Percentiles rank a stretch among this genome's conserved stretches.
These are phyloP conservation scores for Oryza officinalis DNA, from an alignment of 176 grass and related monocot genomes.

Conservation along the genomic window DNA sequence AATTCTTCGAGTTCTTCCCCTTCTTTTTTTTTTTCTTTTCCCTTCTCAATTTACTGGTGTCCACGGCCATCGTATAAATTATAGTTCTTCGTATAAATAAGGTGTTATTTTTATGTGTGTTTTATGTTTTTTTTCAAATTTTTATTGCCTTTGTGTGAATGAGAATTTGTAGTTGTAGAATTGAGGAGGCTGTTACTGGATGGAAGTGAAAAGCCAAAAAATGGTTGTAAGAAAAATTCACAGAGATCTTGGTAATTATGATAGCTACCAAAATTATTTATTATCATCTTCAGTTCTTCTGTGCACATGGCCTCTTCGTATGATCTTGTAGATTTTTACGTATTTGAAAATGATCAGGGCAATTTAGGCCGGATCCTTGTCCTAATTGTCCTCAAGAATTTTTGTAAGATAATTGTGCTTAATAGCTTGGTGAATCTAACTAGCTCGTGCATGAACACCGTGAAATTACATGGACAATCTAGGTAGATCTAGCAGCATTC, in stretches of 20 bases:
- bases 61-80: slow-evolving; percentile 55
- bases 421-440: neutral
- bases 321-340: neutral
- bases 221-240: slow-evolving; percentile 32
- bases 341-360: neutral
- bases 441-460: neutral
- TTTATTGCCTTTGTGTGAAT: slow-evolving; percentile 26
- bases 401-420: neutral
- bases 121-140: neutral
- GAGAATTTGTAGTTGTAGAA: slow-evolving; percentile 43
- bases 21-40: neutral
- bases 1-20: slow-evolving; percentile 44
- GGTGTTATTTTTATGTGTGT: slow-evolving; percentile 27
- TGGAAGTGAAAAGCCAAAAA: slow-evolving; percentile 13
- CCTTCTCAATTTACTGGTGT: neutral
- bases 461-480: neutral
- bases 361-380: neutral
- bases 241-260: slow-evolving; percentile 41
- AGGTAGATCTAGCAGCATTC: slow-evolving; percentile 27
- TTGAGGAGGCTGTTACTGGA: slow-evolving; percentile 28
- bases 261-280: slow-evolving; percentile 17
- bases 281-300: slow-evolving; percentile 5
- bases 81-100: slow-evolving; percentile 51
- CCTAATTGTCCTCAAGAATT: neutral
- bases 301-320: neutral